phyloP scores from a whole-genome alignment of 2,329 filamentous ascomycete genomes.

The Aspergillus sp. region DNA sequence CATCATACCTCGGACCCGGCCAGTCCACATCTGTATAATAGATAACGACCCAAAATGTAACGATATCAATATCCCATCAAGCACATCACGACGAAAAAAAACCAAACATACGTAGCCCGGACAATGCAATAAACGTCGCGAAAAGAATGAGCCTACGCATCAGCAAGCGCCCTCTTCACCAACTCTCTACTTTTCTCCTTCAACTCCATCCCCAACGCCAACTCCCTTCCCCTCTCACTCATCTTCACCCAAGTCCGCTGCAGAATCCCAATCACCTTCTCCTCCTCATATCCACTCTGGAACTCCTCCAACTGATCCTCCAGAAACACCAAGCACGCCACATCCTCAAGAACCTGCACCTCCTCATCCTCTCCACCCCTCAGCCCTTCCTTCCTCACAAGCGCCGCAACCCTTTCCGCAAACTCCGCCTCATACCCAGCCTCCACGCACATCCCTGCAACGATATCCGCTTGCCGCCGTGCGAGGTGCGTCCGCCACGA shows the following conservation, averaged over 20 bases:
- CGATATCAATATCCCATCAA: background rate
- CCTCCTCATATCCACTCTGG: constrained; percentile 68
- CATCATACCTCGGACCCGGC: background rate
- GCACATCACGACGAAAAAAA: background rate
- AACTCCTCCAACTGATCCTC: constrained; percentile 86
- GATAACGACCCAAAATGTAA: constrained; percentile 4
- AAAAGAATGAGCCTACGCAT: constrained; percentile 19
- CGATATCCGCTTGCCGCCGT: constrained; percentile 71
- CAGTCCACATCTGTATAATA: constrained; percentile 5
- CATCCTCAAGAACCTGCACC: constrained; percentile 79
- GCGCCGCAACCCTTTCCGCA: constrained; percentile 65
- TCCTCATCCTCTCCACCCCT: constrained; percentile 51
- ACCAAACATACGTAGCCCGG: background rate
- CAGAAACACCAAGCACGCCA: constrained; percentile 83
- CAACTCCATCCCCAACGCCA: constrained; percentile 70
- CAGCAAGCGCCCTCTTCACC: constrained; percentile 64
- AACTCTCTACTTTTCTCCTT: constrained; percentile 65
- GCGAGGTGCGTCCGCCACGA: constrained; percentile 76
- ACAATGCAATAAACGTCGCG: constrained; percentile 13
- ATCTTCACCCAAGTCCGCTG: constrained; percentile 79
- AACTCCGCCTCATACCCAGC: constrained; percentile 58
- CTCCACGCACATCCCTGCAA: constrained; percentile 57
- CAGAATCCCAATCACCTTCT: constrained; percentile 74
- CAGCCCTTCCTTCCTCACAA: constrained; percentile 80
- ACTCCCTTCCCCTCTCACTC: constrained; percentile 63